These are phyloP conservation scores for Eremochloa ophiuroides DNA, from an alignment of 176 grass and related monocot genomes.

Conservation along the genomic window DNA sequence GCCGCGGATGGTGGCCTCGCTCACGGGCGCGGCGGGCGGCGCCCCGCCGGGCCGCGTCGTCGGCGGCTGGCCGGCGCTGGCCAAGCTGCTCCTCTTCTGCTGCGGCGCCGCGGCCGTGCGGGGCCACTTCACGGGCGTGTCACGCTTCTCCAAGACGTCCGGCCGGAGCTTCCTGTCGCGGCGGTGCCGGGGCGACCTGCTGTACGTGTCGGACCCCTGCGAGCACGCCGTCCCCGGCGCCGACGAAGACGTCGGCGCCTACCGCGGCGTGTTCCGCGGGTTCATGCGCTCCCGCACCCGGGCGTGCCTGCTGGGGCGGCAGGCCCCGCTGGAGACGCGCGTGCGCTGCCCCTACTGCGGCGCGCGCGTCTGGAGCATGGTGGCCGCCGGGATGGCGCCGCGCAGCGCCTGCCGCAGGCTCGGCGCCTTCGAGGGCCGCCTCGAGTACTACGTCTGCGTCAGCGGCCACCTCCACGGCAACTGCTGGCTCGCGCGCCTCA, in stretches of 20 bases:
- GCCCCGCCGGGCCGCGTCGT: slow-evolving; percentile 23
- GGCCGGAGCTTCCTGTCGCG: slow-evolving; percentile 70
- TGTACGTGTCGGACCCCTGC: slow-evolving; percentile 84
- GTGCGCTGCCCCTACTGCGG: slow-evolving; percentile 73
- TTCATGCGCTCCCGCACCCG: slow-evolving; percentile 73
- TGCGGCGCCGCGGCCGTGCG: slow-evolving; percentile 31
- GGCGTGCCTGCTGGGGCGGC: slow-evolving; percentile 48
- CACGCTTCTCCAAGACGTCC: slow-evolving; percentile 89
- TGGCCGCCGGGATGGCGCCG: slow-evolving; percentile 55
- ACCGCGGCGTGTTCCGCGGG: slow-evolving; percentile 74
- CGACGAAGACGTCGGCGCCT: slow-evolving; percentile 49
- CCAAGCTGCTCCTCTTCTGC: slow-evolving; percentile 82
- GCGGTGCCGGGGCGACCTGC: slow-evolving; percentile 57
- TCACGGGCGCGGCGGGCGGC: background rate
- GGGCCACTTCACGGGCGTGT: slow-evolving; percentile 49
- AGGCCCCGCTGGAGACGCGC: slow-evolving; percentile 50
- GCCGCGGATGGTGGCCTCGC: slow-evolving; percentile 54
- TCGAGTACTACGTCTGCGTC: slow-evolving; percentile 89
- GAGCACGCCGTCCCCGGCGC: slow-evolving; percentile 46
- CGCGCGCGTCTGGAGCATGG: slow-evolving; percentile 87
- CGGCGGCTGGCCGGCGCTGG: slow-evolving; percentile 82
- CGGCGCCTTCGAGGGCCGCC: slow-evolving; percentile 38
- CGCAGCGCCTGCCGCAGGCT: slow-evolving; percentile 54
- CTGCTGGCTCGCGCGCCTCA: slow-evolving; percentile 83
- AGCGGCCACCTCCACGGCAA: slow-evolving; percentile 79